A percentile compares a stretch with the other conserved stretches of the same genome.
Evolutionary conservation across 2,329 filamentous ascomycete species (phyloP).

Genomic region (Diplodia intermedia): DNA sequence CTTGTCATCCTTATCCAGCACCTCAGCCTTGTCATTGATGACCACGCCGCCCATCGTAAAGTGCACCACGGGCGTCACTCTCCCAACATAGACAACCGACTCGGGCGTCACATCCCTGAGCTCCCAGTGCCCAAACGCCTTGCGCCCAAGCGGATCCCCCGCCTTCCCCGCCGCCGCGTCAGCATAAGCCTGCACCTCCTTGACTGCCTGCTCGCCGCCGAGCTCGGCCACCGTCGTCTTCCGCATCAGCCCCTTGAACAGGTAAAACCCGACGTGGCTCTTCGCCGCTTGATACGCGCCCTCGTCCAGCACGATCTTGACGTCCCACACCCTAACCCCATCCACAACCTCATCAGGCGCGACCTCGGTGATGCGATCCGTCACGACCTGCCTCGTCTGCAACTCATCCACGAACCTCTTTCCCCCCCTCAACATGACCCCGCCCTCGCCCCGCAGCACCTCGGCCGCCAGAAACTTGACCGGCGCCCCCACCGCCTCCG

Average conservation of each 20-base stretch:
- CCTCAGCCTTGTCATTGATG: conserved; percentile 61
- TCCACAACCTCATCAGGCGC: conserved; percentile 41
- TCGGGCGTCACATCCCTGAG: conserved; percentile 58
- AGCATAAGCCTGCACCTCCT: conserved; percentile 60
- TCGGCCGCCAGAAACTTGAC: conserved; percentile 71
- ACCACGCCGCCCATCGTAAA: conserved; percentile 72
- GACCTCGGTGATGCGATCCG: conserved; percentile 57
- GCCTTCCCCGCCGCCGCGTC: conserved; percentile 50
- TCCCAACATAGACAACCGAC: conserved; percentile 63
- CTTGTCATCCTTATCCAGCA: conserved; percentile 53
- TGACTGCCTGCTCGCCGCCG: conserved; percentile 41
- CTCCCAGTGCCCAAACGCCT: conserved; percentile 63
- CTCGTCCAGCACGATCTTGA: conserved; percentile 66
- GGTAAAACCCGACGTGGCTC: conserved; percentile 67
- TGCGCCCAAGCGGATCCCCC: conserved; percentile 57
- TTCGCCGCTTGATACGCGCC: conserved; percentile 60
- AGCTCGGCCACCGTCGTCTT: conserved; percentile 58
- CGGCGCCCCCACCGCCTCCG: conserved; percentile 51
- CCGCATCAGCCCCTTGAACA: conserved; percentile 66
- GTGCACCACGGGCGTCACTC: conserved; percentile 68
- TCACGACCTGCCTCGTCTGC: conserved; percentile 64
- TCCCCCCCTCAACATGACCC: conserved; percentile 61
- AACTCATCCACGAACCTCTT: conserved; percentile 68
- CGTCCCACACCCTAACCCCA: conserved; percentile 61
- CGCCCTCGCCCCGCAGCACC: conserved; percentile 67